Conservation (phyloP, 1,139 yeast species). For the Yamadazyma atlantica region DNA sequence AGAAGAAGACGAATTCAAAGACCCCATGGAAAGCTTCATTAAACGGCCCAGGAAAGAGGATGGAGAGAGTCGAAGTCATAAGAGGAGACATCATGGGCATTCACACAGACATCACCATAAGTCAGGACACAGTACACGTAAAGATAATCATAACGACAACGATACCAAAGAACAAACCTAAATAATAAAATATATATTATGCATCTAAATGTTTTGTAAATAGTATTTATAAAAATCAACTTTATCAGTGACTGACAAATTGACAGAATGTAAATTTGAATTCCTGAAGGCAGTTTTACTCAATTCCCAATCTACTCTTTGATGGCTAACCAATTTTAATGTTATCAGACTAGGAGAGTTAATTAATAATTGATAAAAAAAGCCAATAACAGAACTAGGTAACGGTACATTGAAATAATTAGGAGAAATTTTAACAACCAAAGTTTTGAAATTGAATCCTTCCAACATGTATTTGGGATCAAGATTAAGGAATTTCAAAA, state of each 20-base stretch:
- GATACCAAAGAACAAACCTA: not conserved
- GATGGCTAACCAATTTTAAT: constrained; percentile 27
- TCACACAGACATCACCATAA: constrained; percentile 1
- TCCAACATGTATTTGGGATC: constrained; percentile 18
- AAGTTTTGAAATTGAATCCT: constrained; percentile 36
- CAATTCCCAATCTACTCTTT: constrained; percentile 15
- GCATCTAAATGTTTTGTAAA: constrained; percentile 13
- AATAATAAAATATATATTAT: not conserved
- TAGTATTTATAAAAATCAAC: constrained; percentile 36
- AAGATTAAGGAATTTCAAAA: constrained; percentile 44
- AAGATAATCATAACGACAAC: constrained; percentile 4
- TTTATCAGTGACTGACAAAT: constrained; percentile 29
- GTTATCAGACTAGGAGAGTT: constrained; percentile 22
- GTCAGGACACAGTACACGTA: constrained; percentile 4
- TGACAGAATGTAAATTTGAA: constrained; percentile 29
- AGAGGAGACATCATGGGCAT: not conserved
- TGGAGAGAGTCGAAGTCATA: constrained; percentile 5
- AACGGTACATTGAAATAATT: constrained; percentile 33
- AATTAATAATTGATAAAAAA: constrained; percentile 25
- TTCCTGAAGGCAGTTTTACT: constrained; percentile 25
- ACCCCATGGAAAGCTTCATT: constrained; percentile 15
- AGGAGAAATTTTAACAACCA: constrained; percentile 45
- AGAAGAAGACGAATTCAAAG: constrained; percentile 19
- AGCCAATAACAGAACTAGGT: constrained; percentile 22
- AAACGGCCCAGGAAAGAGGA: constrained; percentile 1